Base-by-base conservation (phyloP, 805 yeast genomes). In the Starmerella riodocensis region DNA sequence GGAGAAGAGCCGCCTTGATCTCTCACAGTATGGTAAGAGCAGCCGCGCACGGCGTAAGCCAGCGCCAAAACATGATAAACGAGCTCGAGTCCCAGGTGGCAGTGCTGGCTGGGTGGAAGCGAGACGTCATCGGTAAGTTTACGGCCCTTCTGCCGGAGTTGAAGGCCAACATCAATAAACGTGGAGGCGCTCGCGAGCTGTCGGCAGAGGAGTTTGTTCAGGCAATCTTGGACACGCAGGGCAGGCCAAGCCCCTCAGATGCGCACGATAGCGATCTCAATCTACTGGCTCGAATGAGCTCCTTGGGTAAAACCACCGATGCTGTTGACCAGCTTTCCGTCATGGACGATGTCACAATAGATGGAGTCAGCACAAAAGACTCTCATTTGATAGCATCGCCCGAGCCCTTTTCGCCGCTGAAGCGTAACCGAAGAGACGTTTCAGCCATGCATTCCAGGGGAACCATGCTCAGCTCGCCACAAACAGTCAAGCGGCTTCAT, bases 1-100 rank as follows among this genome's bases (percentile, higher is more conserved):
- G 96, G 0, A 76, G 84, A 55, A 64, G 95, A 30, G 96, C 95
- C 13, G 32, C 39, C 5, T 8, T 36, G 1, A 41, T 37, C 20
- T 19, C 36, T 11, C 31, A 14, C 31, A n/a, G n/a, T n/a, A n/a
- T n/a, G n/a, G n/a, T n/a, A n/a, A n/a, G n/a, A 12, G 32, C 30
- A 13, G 23, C 16, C 11, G 18, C 14, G 13, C n/a, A 8, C 9
- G 20, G 22, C 2, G 14, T 12, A 7, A 13, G 14, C 6, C 14
- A 20, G 20, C 34, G 17, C 5, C 32, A 24, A n/a, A 11, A 5
- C 17, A 23, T 8, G 9, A 13, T 23, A 7, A 29, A 29, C 19
- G 34, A 29, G 9, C 24, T 29, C 11, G 29, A 20, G 11, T 17
- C 34, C 4, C 28, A 29, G 22, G 32, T 29, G 19, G 28, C 82